Evolutionary conservation across 208 protist species (phyloP).

Genomic region (Dictyostelium gargantuum): DNA sequence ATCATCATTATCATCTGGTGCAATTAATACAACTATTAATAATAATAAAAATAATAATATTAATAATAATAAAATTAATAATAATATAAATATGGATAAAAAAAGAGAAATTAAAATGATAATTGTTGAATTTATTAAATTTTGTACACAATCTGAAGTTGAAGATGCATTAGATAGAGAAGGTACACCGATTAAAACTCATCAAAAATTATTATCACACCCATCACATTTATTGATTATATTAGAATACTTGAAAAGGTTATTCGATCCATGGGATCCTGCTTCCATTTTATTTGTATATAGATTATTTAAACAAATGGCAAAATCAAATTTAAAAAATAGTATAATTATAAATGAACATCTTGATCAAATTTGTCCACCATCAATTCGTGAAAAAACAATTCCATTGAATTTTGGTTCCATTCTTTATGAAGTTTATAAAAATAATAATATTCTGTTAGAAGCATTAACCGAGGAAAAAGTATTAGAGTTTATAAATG

Average conservation of each 20-base stretch:
- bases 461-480: conserved; percentile 16
- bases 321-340: conserved; percentile 42
- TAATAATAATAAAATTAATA: background rate
- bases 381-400: background rate
- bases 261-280: background rate
- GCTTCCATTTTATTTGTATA: background rate
- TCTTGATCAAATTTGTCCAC: background rate
- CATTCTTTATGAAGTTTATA: conserved; percentile 32
- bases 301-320: conserved; percentile 23
- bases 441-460: conserved; percentile 48
- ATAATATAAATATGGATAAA: background rate
- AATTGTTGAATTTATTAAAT: conserved; percentile 52
- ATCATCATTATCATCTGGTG: background rate
- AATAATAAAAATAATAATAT: background rate
- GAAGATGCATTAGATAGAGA: conserved; percentile 51
- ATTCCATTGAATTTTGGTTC: background rate
- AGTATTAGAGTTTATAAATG: conserved; percentile 9
- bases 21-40: background rate
- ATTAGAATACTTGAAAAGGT: background rate
- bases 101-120: conserved; percentile 13
- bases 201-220: conserved; percentile 21
- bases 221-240: background rate
- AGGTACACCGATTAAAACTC: conserved; percentile 49
- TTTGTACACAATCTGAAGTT: conserved; percentile 54
- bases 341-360: background rate